These are phyloP conservation scores for Marchantia paleacea DNA, from an alignment of 225 moss, liverwort and hornwort genomes.

Conservation along the genomic window DNA sequence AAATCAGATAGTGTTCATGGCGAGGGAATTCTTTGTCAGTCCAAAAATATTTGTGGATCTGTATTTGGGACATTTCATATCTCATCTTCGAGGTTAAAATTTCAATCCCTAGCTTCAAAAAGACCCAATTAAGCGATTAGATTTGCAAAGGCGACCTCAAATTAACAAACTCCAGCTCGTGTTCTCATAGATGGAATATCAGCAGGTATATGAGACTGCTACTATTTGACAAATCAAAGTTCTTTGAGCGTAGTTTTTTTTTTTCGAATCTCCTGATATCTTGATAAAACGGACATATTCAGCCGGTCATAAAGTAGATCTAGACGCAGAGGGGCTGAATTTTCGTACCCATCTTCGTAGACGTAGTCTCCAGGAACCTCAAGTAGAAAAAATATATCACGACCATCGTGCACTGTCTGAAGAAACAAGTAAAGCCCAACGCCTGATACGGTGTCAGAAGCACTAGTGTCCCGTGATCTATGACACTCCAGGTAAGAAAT, in stretches of 20 bases:
- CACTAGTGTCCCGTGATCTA: neutral
- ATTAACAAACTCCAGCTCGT: neutral
- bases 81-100: neutral
- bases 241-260: no score
- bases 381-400: constrained; percentile 74
- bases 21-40: neutral
- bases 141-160: neutral
- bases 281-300: neutral
- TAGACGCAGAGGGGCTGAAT: neutral
- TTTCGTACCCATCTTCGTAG: constrained; percentile 53
- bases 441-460: constrained; percentile 3
- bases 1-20: neutral
- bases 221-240: no score
- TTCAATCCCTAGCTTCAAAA: neutral
- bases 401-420: constrained; percentile 96
- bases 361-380: constrained; percentile 74
- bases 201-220: no score
- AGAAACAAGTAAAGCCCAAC: constrained; percentile 5
- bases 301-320: neutral
- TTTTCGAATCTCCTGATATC: neutral
- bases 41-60: neutral
- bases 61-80: neutral
- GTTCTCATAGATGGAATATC: no score
- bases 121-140: neutral
- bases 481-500: neutral